A percentile compares a stretch with the other conserved stretches of the same genome.
phyloP scores from a whole-genome alignment of 805 yeast genomes.

The Novakomyces olei region DNA sequence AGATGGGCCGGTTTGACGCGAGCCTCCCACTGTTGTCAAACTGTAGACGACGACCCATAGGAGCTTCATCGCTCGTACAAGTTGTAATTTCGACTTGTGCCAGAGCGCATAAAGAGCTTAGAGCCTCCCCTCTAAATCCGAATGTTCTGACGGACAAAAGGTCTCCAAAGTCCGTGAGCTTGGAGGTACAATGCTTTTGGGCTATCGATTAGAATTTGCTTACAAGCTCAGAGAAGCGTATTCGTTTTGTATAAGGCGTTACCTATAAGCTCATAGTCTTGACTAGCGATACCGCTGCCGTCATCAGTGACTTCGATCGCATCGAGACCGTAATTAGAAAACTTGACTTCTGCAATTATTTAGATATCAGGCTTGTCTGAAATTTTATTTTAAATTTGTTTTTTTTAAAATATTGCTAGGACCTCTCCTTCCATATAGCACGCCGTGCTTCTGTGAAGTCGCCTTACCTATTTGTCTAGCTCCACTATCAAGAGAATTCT shows the following conservation, averaged over 20 bases:
- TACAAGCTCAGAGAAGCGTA: neutral
- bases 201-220: slow-evolving; percentile 11
- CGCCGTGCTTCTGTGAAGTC: too few relatives aligned
- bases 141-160: slow-evolving; percentile 22
- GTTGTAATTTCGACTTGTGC: slow-evolving; percentile 28
- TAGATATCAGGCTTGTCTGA: neutral
- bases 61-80: slow-evolving; percentile 21
- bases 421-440: neutral
- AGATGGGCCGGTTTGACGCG: slow-evolving; percentile 15
- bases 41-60: slow-evolving; percentile 33
- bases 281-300: slow-evolving; percentile 42
- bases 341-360: slow-evolving; percentile 27
- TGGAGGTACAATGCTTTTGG: slow-evolving; percentile 32
- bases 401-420: neutral
- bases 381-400: neutral
- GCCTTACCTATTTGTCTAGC: slow-evolving; percentile 29
- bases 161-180: slow-evolving; percentile 20
- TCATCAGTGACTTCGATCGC: slow-evolving; percentile 49
- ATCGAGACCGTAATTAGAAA: slow-evolving; percentile 53
- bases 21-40: slow-evolving; percentile 38
- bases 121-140: slow-evolving; percentile 60
- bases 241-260: neutral
- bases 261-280: slow-evolving; percentile 26
- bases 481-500: slow-evolving; percentile 58
- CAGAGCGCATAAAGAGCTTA: slow-evolving; percentile 30